A percentile compares a stretch with the other conserved stretches of the same genome.
Evolutionary conservation across 306 rosid species (phyloP).

Genomic region (Dalbergia oliveri): DNA sequence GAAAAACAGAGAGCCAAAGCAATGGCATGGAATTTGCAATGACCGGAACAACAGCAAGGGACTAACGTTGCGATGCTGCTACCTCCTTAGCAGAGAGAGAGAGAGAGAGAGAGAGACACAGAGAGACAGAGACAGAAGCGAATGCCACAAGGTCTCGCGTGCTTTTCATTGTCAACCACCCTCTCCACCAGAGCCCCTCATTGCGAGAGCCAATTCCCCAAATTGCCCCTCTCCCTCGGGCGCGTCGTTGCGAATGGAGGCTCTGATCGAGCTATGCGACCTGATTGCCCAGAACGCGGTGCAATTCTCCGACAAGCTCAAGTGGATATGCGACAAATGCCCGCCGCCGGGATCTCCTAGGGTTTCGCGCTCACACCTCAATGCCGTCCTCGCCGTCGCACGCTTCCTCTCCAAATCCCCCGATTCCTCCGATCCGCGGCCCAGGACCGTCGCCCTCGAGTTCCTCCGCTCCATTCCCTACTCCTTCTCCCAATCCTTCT

Average conservation of each 20-base stretch:
- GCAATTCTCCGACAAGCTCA: conserved; percentile 77
- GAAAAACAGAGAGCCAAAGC: conserved; percentile 14
- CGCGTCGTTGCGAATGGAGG: conserved; percentile 70
- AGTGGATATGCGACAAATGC: conserved; percentile 87
- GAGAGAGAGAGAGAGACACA: neutral
- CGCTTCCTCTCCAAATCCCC: conserved; percentile 82
- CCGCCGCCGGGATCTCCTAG: conserved; percentile 88
- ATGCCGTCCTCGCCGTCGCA: conserved; percentile 89
- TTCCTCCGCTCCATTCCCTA: conserved; percentile 76
- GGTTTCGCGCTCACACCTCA: conserved; percentile 90
- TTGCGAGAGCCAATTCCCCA: conserved; percentile 3
- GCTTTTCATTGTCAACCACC: conserved; percentile 3
- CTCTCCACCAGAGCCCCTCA: neutral
- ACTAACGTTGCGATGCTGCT: conserved; percentile 3
- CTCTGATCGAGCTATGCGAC: conserved; percentile 92
- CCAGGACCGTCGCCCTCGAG: conserved; percentile 73
- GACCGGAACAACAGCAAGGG: conserved; percentile 41
- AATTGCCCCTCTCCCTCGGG: neutral
- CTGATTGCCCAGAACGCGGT: conserved; percentile 81
- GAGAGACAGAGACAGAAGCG: conserved; percentile 2
- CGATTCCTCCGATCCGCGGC: conserved; percentile 74
- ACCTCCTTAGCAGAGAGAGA: conserved; percentile 25
- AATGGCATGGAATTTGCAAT: conserved; percentile 27
- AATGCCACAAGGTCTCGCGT: conserved; percentile 17
- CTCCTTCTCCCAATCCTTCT: conserved; percentile 72